Conservation (phyloP, 208 protist species). For the Acanthamoeba healyi region DNA sequence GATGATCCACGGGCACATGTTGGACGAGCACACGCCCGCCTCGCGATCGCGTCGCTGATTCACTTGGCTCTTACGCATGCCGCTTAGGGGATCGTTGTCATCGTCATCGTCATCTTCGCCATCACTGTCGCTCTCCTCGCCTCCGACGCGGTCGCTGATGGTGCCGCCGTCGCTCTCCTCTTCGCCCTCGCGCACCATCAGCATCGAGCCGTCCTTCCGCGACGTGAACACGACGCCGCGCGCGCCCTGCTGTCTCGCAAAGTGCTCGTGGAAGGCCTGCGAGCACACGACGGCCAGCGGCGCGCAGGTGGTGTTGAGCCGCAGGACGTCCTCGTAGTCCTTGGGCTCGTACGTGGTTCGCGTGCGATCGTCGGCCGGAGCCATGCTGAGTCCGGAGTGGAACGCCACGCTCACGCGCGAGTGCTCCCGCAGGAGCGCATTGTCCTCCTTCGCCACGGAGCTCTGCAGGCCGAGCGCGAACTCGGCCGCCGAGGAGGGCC, state of each 20-base stretch:
- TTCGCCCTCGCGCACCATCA: neutral
- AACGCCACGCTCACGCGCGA: neutral
- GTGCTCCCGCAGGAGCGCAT: neutral
- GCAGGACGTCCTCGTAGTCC: slow-evolving; percentile 2
- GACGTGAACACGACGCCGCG: neutral
- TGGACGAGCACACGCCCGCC: neutral
- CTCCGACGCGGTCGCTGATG: neutral
- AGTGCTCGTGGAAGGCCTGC: slow-evolving; percentile 16
- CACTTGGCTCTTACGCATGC: neutral
- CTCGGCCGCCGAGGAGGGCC: neutral
- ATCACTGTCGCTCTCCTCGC: neutral
- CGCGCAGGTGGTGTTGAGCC: neutral
- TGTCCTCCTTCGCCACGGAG: neutral
- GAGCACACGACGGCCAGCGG: neutral
- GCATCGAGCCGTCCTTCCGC: neutral
- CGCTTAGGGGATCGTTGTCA: neutral
- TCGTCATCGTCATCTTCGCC: neutral
- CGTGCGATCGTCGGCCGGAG: neutral
- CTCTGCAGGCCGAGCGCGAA: slow-evolving; percentile 3
- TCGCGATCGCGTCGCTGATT: neutral
- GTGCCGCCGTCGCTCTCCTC: neutral
- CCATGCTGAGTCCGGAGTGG: neutral
- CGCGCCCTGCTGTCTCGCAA: neutral
- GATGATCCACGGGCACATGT: slow-evolving; percentile 19
- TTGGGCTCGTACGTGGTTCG: neutral